Base-by-base conservation (phyloP, 108 stramenopile genomes). In the Craspedostauros australis region DNA sequence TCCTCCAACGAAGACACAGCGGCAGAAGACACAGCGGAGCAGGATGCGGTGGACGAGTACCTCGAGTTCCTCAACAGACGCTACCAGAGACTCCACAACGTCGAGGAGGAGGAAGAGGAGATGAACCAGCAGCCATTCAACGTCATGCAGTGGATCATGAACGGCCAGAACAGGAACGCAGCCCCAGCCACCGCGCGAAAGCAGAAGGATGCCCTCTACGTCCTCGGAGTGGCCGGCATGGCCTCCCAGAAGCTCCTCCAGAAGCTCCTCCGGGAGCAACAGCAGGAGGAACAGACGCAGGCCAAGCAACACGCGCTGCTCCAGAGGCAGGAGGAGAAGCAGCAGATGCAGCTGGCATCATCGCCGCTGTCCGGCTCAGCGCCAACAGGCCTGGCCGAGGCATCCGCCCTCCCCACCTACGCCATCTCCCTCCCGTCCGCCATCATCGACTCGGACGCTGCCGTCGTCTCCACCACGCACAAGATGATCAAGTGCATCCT, bases 1-100 rank as follows among this genome's bases (percentile, higher is more conserved):
- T n/a, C n/a, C n/a, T n/a, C n/a, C n/a, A n/a, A n/a, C n/a, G n/a
- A n/a, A n/a, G n/a, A n/a, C n/a, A n/a, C n/a, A n/a, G n/a, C n/a
- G n/a, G n/a, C n/a, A n/a, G n/a, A n/a, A n/a, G n/a, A n/a, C n/a
- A n/a, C n/a, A n/a, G n/a, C n/a, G n/a, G 55, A 73, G 23, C 72
- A 73, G 54, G 43, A 70, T 18, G 51, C 24, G 15, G 68, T 76
- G 5, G 75, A 76, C 49, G 56, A 64, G 9, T 76, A 76, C 31
- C 55, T 76, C 15, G 68, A 76, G 40, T 76, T 65, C 32, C 47
- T 76, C 15, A 65, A 76, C 49, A 37, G 54, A 18, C 24, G 75
- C 28, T 76, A 76, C 50, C 31, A 60, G 14, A 64, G 68, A 1
- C 54, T 76, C 21, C 69, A 70, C 41, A 20, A 46, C n/a, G 39